Percentiles rank a stretch among this genome's conserved stretches.
These are phyloP conservation scores for Aegilops speltoides DNA, from an alignment of 176 grass and related monocot species.

Conservation along the genomic window DNA sequence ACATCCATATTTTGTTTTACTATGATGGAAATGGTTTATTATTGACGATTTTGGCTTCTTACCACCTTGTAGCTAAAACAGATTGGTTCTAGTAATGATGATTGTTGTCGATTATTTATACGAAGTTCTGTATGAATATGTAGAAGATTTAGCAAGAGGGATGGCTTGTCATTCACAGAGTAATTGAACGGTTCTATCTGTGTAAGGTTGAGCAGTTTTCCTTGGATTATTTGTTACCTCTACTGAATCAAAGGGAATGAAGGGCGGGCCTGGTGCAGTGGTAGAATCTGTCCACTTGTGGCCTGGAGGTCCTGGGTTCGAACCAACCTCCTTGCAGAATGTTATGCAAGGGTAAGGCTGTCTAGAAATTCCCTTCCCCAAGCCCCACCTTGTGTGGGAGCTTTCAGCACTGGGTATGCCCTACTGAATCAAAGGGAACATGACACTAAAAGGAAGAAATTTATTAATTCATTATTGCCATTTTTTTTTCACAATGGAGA, in stretches of 20 bases:
- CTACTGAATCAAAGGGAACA: not conserved
- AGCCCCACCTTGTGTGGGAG: too few relatives aligned
- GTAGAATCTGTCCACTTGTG: too few relatives aligned
- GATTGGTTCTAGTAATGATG: not conserved
- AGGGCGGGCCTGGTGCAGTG: too few relatives aligned
- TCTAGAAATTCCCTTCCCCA: too few relatives aligned
- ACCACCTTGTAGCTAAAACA: not conserved
- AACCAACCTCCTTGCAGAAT: too few relatives aligned
- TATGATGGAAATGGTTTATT: not conserved
- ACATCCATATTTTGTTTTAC: not conserved
- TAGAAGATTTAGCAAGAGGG: not conserved
- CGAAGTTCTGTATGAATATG: not conserved
- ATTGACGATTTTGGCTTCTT: not conserved
- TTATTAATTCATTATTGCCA: not conserved
- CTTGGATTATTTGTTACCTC: not conserved
- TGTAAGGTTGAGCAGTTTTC: slow-evolving; percentile 4
- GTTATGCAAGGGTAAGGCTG: too few relatives aligned
- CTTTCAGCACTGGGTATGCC: too few relatives aligned
- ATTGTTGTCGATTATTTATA: not conserved
- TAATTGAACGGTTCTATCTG: not conserved
- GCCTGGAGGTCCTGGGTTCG: too few relatives aligned
- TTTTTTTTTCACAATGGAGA: not conserved
- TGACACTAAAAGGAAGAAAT: not conserved
- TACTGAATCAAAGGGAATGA: slow-evolving; percentile 6
- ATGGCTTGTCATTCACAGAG: not conserved